A percentile compares a stretch with the other conserved stretches of the same genome.
Evolutionary conservation across 345 rosid genomes (phyloP).

Genomic region (Citrus cavaleriei): DNA sequence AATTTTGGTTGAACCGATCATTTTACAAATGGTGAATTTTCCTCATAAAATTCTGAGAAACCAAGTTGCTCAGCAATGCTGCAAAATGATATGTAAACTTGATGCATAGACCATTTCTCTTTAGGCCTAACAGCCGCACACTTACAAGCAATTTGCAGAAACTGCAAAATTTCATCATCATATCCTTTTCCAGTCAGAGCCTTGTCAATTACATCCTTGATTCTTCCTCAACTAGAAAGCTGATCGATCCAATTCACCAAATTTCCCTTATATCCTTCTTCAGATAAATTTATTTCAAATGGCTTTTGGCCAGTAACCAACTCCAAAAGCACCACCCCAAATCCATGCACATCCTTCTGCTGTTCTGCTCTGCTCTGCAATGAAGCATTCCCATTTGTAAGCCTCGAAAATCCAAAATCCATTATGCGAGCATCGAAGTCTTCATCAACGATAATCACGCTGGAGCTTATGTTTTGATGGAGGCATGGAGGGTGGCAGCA

Average conservation of each 20-base stretch:
- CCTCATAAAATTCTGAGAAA: conserved; percentile 46
- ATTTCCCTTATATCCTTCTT: conserved; percentile 58
- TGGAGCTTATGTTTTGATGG: conserved; percentile 70
- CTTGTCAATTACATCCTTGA: conserved; percentile 47
- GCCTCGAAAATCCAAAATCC: conserved; percentile 74
- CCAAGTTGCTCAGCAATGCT: no score
- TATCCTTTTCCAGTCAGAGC: conserved; percentile 47
- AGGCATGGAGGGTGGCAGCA: conserved; percentile 65
- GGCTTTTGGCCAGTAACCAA: conserved; percentile 67
- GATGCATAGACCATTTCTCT: no score
- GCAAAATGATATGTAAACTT: no score
- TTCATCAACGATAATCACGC: conserved; percentile 69
- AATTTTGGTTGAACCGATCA: no score
- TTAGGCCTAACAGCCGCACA: no score
- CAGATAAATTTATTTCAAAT: conserved; percentile 28
- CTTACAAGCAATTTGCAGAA: neutral
- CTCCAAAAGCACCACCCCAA: conserved; percentile 87
- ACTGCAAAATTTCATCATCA: conserved; percentile 64
- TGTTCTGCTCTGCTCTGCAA: no score
- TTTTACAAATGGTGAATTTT: conserved; percentile 56
- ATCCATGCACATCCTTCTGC: conserved; percentile 63
- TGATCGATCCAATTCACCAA: conserved; percentile 76
- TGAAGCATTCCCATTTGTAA: conserved; percentile 53
- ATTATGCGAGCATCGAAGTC: conserved; percentile 76
- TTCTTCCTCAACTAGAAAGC: conserved; percentile 43